phyloP scores from a whole-genome alignment of 192 early-diverging fungal genomes.

The Lunasporangiospora selenospora region DNA sequence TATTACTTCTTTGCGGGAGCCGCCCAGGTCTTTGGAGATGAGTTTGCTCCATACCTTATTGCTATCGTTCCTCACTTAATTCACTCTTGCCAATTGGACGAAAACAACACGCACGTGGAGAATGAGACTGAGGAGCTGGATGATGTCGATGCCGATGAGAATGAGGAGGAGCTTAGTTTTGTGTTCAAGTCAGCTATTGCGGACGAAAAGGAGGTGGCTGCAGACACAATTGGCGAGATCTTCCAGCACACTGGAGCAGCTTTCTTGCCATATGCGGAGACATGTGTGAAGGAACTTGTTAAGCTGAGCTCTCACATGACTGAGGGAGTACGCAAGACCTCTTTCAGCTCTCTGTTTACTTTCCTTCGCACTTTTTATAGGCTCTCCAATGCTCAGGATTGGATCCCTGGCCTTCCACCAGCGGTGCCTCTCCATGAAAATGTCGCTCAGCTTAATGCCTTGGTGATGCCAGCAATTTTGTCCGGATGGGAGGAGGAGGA shows the following conservation, averaged over 20 bases:
- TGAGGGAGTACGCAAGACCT: constrained; percentile 79
- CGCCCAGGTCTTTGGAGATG: constrained; percentile 80
- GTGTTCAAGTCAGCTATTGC: constrained; percentile 79
- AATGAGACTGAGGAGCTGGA: constrained; percentile 44
- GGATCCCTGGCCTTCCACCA: constrained; percentile 73
- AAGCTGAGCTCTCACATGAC: constrained; percentile 73
- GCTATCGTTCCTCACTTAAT: constrained; percentile 85
- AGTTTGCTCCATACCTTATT: constrained; percentile 80
- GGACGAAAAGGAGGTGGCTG: constrained; percentile 89
- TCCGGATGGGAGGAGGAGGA: constrained; percentile 78
- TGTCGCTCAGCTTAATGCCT: constrained; percentile 66
- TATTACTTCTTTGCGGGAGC: constrained; percentile 89
- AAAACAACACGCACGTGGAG: constrained; percentile 53
- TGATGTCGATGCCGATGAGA: constrained; percentile 55
- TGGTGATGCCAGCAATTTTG: constrained; percentile 70
- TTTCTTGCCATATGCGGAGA: constrained; percentile 83
- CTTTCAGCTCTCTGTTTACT: constrained; percentile 66
- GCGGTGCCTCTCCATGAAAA: constrained; percentile 74
- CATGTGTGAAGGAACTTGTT: constrained; percentile 65
- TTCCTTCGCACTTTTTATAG: constrained; percentile 77
- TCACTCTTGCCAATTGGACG: constrained; percentile 78
- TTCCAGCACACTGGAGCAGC: constrained; percentile 74
- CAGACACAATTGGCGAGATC: constrained; percentile 82
- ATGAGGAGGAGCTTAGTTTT: constrained; percentile 65
- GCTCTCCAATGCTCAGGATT: constrained; percentile 66